A percentile compares a stretch with the other conserved stretches of the same genome.
Evolutionary conservation across 2,329 filamentous ascomycete species (phyloP).

Genomic region (Zarea fungicola): DNA sequence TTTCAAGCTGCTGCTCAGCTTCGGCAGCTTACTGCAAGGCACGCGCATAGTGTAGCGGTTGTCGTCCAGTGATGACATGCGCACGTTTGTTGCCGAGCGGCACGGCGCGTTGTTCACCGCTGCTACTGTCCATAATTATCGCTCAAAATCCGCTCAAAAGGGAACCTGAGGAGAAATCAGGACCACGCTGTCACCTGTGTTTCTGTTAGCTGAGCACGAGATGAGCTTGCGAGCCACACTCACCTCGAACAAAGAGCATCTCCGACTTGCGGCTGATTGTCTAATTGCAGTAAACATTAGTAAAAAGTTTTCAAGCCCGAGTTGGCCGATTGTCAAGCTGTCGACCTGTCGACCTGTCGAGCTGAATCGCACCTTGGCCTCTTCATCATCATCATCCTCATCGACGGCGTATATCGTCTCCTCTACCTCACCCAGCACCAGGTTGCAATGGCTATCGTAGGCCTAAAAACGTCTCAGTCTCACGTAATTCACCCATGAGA

Average conservation of each 20-base stretch:
- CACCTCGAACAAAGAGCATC: conserved; percentile 97
- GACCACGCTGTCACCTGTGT: conserved; percentile 64
- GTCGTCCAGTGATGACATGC: too few relatives aligned
- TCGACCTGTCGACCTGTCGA: background rate
- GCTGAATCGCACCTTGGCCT: conserved; percentile 59
- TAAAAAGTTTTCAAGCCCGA: too few relatives aligned
- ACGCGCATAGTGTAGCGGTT: too few relatives aligned
- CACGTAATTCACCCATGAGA: too few relatives aligned
- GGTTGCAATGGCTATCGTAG: conserved; percentile 97
- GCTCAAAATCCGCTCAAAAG: conserved; percentile 24
- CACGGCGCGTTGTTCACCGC: too few relatives aligned
- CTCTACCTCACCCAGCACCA: conserved; percentile 92
- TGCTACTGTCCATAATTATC: background rate
- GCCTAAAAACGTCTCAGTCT: conserved; percentile 52
- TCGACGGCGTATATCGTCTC: conserved; percentile 95
- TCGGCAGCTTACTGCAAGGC: too few relatives aligned
- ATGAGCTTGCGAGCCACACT: conserved; percentile 22
- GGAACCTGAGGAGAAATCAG: conserved; percentile 60
- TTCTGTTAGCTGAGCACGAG: conserved; percentile 15
- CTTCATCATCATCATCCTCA: conserved; percentile 77
- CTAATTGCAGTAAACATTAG: conserved; percentile 36
- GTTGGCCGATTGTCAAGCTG: too few relatives aligned
- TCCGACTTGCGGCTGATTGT: conserved; percentile 96
- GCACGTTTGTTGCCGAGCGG: too few relatives aligned
- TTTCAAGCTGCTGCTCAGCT: too few relatives aligned